phyloP scores from a whole-genome alignment of 768 basidiomycete genomes.

The Piloderma croceum region DNA sequence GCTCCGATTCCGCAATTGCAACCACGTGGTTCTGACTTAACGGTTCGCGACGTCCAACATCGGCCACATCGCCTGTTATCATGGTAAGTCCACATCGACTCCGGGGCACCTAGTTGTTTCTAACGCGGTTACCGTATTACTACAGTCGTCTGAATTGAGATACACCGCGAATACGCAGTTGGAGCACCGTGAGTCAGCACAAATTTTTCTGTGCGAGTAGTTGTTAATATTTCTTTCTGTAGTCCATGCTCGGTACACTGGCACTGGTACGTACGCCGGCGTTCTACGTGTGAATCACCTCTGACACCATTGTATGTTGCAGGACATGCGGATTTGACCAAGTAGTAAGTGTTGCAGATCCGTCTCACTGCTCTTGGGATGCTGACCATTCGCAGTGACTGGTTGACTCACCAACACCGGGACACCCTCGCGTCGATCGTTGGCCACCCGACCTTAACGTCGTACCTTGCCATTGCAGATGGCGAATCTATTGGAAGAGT shows the following conservation, averaged over 20 bases:
- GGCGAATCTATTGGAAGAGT: constrained; percentile 86
- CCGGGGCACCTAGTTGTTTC: background rate
- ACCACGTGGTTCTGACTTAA: background rate
- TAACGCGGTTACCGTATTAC: background rate
- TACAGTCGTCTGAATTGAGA: constrained; percentile 82
- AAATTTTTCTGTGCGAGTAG: background rate
- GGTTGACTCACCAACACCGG: constrained; percentile 95
- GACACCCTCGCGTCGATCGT: constrained; percentile 92
- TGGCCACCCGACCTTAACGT: constrained; percentile 80
- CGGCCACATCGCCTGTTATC: constrained; percentile 10
- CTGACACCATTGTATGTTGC: constrained; percentile 9
- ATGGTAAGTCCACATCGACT: constrained; percentile 17
- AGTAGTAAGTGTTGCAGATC: constrained; percentile 61
- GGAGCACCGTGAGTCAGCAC: constrained; percentile 71
- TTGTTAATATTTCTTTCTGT: constrained; percentile 13
- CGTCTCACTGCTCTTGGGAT: background rate
- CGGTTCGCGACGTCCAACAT: background rate
- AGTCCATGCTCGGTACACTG: constrained; percentile 96
- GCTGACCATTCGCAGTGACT: constrained; percentile 58
- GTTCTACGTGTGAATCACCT: constrained; percentile 1
- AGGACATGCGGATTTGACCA: constrained; percentile 96
- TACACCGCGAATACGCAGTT: constrained; percentile 80
- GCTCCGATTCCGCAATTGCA: too few relatives aligned
- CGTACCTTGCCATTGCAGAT: constrained; percentile 89
- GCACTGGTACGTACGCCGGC: constrained; percentile 63